Evolutionary conservation across 2,329 filamentous ascomycete species (phyloP).

Genomic region (Diaporthe nobilis): DNA sequence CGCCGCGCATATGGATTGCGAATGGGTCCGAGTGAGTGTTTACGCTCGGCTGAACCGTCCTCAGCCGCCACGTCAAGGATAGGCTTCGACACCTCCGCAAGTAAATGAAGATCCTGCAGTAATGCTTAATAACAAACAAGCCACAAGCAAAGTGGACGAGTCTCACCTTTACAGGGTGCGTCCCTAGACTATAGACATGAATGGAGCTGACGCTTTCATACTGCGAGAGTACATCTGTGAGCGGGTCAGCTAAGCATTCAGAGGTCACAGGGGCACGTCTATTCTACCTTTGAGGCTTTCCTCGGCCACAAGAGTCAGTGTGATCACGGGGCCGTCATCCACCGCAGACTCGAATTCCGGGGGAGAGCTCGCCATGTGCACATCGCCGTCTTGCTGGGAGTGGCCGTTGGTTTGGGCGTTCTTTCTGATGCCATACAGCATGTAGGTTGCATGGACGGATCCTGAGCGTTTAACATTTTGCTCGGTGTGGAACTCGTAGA

Average conservation of each 20-base stretch:
- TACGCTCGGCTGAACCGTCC: slow-evolving; percentile 72
- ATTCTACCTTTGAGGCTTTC: slow-evolving; percentile 76
- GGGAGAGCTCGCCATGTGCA: slow-evolving; percentile 79
- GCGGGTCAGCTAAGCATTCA: slow-evolving; percentile 41
- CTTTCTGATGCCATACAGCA: slow-evolving; percentile 80
- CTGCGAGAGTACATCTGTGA: slow-evolving; percentile 72
- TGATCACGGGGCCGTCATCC: slow-evolving; percentile 67
- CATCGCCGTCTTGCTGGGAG: slow-evolving; percentile 69
- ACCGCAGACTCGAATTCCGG: slow-evolving; percentile 65
- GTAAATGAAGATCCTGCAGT: slow-evolving; percentile 71
- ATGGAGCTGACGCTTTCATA: slow-evolving; percentile 84
- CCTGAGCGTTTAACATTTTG: slow-evolving; percentile 82
- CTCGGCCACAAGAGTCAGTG: slow-evolving; percentile 78
- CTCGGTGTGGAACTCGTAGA: slow-evolving; percentile 85
- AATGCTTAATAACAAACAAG: slow-evolving; percentile 22
- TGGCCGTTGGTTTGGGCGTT: slow-evolving; percentile 47
- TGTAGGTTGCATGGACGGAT: slow-evolving; percentile 91
- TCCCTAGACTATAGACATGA: slow-evolving; percentile 88
- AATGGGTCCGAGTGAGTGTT: slow-evolving; percentile 80
- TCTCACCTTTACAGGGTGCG: slow-evolving; percentile 75
- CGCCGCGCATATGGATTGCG: slow-evolving; percentile 76
- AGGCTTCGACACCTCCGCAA: slow-evolving; percentile 79
- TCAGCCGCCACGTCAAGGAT: slow-evolving; percentile 67
- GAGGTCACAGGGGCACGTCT: not conserved
- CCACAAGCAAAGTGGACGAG: not conserved